These are phyloP conservation scores for Diaporthe vexans DNA, from an alignment of 2,329 filamentous ascomycete species.

Conservation along the genomic window DNA sequence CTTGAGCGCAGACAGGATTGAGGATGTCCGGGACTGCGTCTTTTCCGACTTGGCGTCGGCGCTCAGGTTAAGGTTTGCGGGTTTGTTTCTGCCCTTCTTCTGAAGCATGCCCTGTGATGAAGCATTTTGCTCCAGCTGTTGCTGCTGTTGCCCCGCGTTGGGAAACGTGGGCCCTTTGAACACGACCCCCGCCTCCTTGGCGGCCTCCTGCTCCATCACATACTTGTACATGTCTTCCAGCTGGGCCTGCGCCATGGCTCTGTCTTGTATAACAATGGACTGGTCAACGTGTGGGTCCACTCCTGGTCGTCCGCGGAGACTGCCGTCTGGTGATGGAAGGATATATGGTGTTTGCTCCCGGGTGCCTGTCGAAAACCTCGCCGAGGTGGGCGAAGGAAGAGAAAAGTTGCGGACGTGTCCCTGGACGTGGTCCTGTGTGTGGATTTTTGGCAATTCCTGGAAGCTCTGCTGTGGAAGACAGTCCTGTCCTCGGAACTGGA, in stretches of 20 bases:
- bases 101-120: slow-evolving; percentile 47
- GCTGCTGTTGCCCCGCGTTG: slow-evolving; percentile 46
- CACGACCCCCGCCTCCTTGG: slow-evolving; percentile 69
- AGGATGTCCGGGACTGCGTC: slow-evolving; percentile 69
- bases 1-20: slow-evolving; percentile 72
- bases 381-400: slow-evolving; percentile 61
- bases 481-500: slow-evolving; percentile 42
- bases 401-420: slow-evolving; percentile 64
- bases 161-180: slow-evolving; percentile 60
- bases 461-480: slow-evolving; percentile 45
- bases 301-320: slow-evolving; percentile 64
- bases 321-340: slow-evolving; percentile 62
- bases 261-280: slow-evolving; percentile 80
- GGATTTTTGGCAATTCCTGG: slow-evolving; percentile 51
- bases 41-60: slow-evolving; percentile 59
- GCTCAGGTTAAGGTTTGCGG: slow-evolving; percentile 63
- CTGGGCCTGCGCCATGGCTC: slow-evolving; percentile 81
- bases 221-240: slow-evolving; percentile 92
- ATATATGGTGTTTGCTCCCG: slow-evolving; percentile 56
- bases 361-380: slow-evolving; percentile 46
- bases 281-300: slow-evolving; percentile 83
- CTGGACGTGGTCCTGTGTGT: slow-evolving; percentile 53
- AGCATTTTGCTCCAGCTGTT: slow-evolving; percentile 46
- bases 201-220: slow-evolving; percentile 89
- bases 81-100: slow-evolving; percentile 65